phyloP scores from a whole-genome alignment of 768 basidiomycete genomes.

The Glaciozyma martinii region DNA sequence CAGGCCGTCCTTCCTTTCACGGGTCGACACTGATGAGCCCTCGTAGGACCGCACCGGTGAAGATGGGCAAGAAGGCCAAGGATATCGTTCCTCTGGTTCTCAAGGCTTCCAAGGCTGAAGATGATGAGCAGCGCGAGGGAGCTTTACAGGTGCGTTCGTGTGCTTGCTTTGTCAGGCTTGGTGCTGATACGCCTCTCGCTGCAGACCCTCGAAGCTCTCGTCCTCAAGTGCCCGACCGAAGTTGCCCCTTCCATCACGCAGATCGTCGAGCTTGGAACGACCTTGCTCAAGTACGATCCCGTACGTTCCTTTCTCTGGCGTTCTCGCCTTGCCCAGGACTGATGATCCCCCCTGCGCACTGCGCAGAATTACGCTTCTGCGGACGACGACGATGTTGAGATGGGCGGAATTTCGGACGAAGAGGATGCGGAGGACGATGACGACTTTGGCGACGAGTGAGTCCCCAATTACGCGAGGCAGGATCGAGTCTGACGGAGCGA shows the following conservation, averaged over 20 bases:
- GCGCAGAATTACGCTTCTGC: slow-evolving; percentile 5
- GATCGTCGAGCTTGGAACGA: slow-evolving; percentile 61
- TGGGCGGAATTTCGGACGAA: slow-evolving; percentile 51
- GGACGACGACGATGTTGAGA: slow-evolving; percentile 31
- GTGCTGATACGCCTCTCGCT: background rate
- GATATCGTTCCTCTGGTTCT: slow-evolving; percentile 59
- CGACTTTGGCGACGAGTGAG: slow-evolving; percentile 60
- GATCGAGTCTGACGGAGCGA: too few species aligned
- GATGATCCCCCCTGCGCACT: slow-evolving; percentile 37
- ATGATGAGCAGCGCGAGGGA: slow-evolving; percentile 74
- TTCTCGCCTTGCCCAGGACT: background rate
- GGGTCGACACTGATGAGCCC: slow-evolving; percentile 35
- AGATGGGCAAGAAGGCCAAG: slow-evolving; percentile 31
- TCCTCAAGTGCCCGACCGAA: slow-evolving; percentile 75
- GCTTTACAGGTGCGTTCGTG: slow-evolving; percentile 54
- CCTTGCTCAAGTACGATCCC: slow-evolving; percentile 87
- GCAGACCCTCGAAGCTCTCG: slow-evolving; percentile 73
- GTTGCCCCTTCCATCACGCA: slow-evolving; percentile 60
- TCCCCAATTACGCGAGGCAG: background rate
- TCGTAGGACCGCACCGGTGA: slow-evolving; percentile 17
- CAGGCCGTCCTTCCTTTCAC: slow-evolving; percentile 56
- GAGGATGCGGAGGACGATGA: slow-evolving; percentile 58
- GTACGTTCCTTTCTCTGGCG: slow-evolving; percentile 45
- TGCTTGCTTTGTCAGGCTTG: background rate
- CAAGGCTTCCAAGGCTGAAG: slow-evolving; percentile 60